These are phyloP conservation scores for Alternaria sp. DNA, from an alignment of 2,329 filamentous ascomycete species.

Conservation along the genomic window DNA sequence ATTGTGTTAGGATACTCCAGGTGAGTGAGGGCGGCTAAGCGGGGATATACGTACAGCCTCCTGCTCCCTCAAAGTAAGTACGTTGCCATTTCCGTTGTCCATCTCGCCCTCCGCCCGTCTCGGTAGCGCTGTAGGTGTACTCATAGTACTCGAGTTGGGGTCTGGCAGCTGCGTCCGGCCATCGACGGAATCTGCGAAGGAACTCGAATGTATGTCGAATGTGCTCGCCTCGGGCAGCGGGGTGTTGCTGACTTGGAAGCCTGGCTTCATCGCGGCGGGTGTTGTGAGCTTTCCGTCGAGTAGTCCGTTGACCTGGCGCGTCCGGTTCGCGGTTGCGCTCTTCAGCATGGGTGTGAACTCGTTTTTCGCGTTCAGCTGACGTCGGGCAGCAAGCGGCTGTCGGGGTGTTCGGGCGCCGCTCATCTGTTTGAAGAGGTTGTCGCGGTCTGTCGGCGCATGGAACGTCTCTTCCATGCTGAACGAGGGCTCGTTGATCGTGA, in stretches of 20 bases:
- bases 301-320: slow-evolving; percentile 50
- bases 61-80: slow-evolving; percentile 91
- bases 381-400: slow-evolving; percentile 68
- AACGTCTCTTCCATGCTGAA: slow-evolving; percentile 90
- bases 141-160: slow-evolving; percentile 78
- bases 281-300: slow-evolving; percentile 60
- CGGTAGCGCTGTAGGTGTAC: slow-evolving; percentile 79
- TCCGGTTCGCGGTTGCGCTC: slow-evolving; percentile 76
- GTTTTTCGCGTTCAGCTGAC: slow-evolving; percentile 65
- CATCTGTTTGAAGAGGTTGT: slow-evolving; percentile 79
- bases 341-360: slow-evolving; percentile 97
- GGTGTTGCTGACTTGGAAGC: slow-evolving; percentile 73
- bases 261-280: slow-evolving; percentile 70
- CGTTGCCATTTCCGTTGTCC: slow-evolving; percentile 86
- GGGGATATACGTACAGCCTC: slow-evolving; percentile 71
- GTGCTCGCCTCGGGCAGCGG: slow-evolving; percentile 83
- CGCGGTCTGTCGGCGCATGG: slow-evolving; percentile 73
- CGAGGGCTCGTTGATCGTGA: slow-evolving; percentile 73
- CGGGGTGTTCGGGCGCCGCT: slow-evolving; percentile 76
- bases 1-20: slow-evolving; percentile 7
- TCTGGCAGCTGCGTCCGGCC: slow-evolving; percentile 80
- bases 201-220: slow-evolving; percentile 50
- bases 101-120: slow-evolving; percentile 69
- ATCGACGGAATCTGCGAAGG: slow-evolving; percentile 63
- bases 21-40: not conserved